These are phyloP conservation scores for Vitis cinerea DNA, from an alignment of 164 flowering plant species.

Conservation along the genomic window DNA sequence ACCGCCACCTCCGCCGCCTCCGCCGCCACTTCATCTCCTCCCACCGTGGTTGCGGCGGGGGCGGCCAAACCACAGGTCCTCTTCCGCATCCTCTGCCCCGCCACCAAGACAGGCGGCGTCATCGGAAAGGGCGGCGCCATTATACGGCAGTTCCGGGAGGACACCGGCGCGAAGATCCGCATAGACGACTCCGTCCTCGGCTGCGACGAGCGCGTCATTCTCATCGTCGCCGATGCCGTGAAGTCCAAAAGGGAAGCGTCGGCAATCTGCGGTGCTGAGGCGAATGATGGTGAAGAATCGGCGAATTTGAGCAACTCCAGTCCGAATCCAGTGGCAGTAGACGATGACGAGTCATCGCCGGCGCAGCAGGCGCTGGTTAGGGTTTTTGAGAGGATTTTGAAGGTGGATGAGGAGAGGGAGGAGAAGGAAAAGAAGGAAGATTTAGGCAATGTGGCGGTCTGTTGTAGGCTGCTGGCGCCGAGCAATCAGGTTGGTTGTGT, in stretches of 20 bases:
- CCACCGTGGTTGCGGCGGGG: neutral
- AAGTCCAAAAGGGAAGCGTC: slow-evolving; percentile 1
- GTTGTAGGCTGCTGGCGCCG: slow-evolving; percentile 10
- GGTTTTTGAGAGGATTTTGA: slow-evolving; percentile 10
- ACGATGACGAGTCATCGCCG: slow-evolving; percentile 6
- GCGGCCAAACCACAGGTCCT: slow-evolving; percentile 17
- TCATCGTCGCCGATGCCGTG: slow-evolving; percentile 25
- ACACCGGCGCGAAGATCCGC: slow-evolving; percentile 38
- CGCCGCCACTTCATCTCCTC: neutral
- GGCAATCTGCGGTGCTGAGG: neutral
- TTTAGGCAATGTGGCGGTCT: neutral
- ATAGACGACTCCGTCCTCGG: slow-evolving; percentile 29
- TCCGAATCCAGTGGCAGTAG: too few species aligned
- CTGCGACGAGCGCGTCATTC: slow-evolving; percentile 35
- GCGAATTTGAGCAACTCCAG: neutral
- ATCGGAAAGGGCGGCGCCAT: slow-evolving; percentile 42
- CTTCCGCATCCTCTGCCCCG: slow-evolving; percentile 43
- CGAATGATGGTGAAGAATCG: slow-evolving; percentile 12
- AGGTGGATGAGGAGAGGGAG: slow-evolving; percentile 8
- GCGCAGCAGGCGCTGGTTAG: slow-evolving; percentile 11
- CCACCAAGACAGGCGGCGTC: slow-evolving; percentile 33
- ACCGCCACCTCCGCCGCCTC: neutral
- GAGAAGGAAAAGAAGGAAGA: slow-evolving; percentile 9
- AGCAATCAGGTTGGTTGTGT: slow-evolving; percentile 10
- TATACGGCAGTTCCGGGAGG: slow-evolving; percentile 37